phyloP scores from a whole-genome alignment of 441 rosid genomes.

The Sinapis alba region DNA sequence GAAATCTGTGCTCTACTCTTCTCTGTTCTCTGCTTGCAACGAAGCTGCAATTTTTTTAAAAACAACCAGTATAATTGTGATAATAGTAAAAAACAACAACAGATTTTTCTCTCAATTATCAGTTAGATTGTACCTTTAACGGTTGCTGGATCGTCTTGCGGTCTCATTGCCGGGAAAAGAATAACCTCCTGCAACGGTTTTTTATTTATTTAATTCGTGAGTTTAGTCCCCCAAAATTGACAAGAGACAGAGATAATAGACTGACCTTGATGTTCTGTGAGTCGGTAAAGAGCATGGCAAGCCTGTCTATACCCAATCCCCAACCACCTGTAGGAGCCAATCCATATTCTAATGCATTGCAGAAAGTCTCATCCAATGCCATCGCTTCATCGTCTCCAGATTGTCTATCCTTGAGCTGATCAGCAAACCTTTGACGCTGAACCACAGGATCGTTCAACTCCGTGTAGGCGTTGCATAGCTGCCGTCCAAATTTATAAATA shows the following conservation, averaged over 20 bases:
- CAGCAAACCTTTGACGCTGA: conserved; percentile 82
- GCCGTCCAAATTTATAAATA: conserved; percentile 9
- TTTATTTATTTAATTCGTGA: background rate
- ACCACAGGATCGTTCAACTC: conserved; percentile 81
- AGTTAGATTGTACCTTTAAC: conserved; percentile 48
- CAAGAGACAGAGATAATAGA: conserved; percentile 15
- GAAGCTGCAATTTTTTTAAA: conserved; percentile 12
- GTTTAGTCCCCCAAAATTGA: background rate
- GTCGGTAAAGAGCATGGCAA: conserved; percentile 82
- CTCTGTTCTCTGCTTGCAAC: conserved; percentile 19
- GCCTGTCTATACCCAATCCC: conserved; percentile 88
- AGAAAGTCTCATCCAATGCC: conserved; percentile 74
- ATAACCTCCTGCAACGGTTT: conserved; percentile 61
- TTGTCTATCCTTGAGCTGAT: conserved; percentile 61
- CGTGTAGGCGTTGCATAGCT: conserved; percentile 92
- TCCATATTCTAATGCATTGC: conserved; percentile 81
- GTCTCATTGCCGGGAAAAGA: conserved; percentile 81
- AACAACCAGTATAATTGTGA: background rate
- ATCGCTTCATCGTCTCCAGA: conserved; percentile 75
- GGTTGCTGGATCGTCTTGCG: conserved; percentile 64
- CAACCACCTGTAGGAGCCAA: conserved; percentile 94
- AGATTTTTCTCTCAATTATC: background rate
- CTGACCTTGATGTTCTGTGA: conserved; percentile 77
- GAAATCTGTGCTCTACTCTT: conserved; percentile 13
- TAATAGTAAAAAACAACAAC: background rate